phyloP scores from a whole-genome alignment of 2,329 filamentous ascomycete genomes.

The Hortaea sp. region DNA sequence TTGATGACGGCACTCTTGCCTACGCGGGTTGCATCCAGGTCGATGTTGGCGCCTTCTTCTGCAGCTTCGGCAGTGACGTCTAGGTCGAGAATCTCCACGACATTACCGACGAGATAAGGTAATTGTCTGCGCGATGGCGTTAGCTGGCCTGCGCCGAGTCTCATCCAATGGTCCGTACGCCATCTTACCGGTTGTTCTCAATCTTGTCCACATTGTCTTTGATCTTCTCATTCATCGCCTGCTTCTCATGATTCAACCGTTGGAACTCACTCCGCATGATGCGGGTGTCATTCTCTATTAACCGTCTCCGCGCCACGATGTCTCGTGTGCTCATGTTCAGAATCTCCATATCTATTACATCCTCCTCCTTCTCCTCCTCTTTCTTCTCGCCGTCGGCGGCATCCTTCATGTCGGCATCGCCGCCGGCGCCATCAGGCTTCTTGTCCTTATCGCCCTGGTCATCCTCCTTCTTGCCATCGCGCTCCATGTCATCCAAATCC shows the following conservation, averaged over 20 bases:
- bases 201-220: slow-evolving; percentile 99
- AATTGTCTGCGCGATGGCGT: slow-evolving; percentile 57
- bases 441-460: slow-evolving; percentile 44
- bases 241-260: slow-evolving; percentile 88
- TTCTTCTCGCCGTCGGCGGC: slow-evolving; percentile 49
- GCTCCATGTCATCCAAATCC: slow-evolving; percentile 82
- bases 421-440: slow-evolving; percentile 42
- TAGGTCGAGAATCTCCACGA: slow-evolving; percentile 91
- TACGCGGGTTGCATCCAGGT: slow-evolving; percentile 89
- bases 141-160: slow-evolving; percentile 20
- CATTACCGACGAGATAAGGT: slow-evolving; percentile 95
- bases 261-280: slow-evolving; percentile 99
- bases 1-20: slow-evolving; percentile 99
- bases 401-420: slow-evolving; percentile 87
- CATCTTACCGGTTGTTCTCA: slow-evolving; percentile 77
- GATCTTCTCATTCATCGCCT: slow-evolving; percentile 95
- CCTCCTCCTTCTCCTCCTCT: slow-evolving; percentile 52
- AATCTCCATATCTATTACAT: slow-evolving; percentile 85
- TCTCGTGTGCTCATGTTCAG: slow-evolving; percentile 88
- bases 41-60: slow-evolving; percentile 97
- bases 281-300: slow-evolving; percentile 93
- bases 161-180: neutral
- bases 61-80: slow-evolving; percentile 93
- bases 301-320: slow-evolving; percentile 78
- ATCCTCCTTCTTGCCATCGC: slow-evolving; percentile 61